phyloP scores from a whole-genome alignment of 1,139 yeast genomes.

The Zygosaccharomyces sapae region DNA sequence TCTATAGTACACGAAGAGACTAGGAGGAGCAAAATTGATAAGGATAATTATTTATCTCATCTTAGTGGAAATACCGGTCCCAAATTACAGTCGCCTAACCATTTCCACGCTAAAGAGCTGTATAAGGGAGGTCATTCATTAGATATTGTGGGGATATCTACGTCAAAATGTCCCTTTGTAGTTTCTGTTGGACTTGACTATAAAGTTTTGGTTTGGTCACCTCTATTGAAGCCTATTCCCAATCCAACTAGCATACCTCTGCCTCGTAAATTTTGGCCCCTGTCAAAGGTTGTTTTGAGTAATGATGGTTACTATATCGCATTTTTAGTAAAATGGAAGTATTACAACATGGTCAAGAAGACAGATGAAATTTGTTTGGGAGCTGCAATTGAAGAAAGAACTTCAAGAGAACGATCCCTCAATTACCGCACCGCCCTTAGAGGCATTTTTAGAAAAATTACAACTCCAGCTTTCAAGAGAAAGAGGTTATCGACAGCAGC shows the following conservation, averaged over 20 bases:
- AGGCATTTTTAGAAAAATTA: slow-evolving; percentile 54
- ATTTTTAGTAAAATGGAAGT: slow-evolving; percentile 48
- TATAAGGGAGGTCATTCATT: slow-evolving; percentile 50
- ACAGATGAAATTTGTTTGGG: slow-evolving; percentile 52
- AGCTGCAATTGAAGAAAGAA: slow-evolving; percentile 9
- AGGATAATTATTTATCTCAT: neutral
- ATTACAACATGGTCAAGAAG: slow-evolving; percentile 59
- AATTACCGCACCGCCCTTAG: slow-evolving; percentile 43
- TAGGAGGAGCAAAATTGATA: slow-evolving; percentile 3
- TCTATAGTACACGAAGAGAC: neutral
- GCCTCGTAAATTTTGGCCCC: slow-evolving; percentile 59
- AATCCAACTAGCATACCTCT: slow-evolving; percentile 44
- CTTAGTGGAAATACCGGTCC: neutral
- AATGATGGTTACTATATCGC: slow-evolving; percentile 58
- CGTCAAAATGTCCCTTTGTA: slow-evolving; percentile 55
- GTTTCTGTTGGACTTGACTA: slow-evolving; percentile 74
- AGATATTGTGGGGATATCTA: slow-evolving; percentile 59
- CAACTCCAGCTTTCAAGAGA: slow-evolving; percentile 48
- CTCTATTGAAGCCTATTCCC: slow-evolving; percentile 47
- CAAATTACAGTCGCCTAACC: neutral
- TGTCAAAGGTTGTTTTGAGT: slow-evolving; percentile 56
- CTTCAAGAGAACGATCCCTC: slow-evolving; percentile 38
- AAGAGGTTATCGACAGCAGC: slow-evolving; percentile 39
- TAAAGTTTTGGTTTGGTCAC: slow-evolving; percentile 69
- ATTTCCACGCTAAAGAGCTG: slow-evolving; percentile 50